These are phyloP conservation scores for Clavispora phyllophila DNA, from an alignment of 805 yeast species.

Conservation along the genomic window DNA sequence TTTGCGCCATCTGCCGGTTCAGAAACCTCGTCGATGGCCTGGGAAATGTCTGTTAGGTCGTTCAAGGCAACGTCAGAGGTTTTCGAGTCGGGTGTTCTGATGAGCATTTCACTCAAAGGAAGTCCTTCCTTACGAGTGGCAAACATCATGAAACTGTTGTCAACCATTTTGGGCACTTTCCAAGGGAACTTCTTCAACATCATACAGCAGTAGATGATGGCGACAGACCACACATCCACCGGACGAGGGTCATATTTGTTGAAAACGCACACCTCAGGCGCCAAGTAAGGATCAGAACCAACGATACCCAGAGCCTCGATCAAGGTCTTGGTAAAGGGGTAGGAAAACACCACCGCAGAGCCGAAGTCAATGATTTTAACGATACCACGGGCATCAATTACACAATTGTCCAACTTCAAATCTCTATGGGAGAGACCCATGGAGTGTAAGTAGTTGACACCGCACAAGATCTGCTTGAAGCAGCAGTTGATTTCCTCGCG, in stretches of 20 bases:
- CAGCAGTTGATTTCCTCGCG: conserved; percentile 79
- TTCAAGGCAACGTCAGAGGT: conserved; percentile 5
- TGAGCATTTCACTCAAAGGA: conserved; percentile 58
- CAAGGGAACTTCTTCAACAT: conserved; percentile 87
- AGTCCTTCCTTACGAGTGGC: conserved; percentile 63
- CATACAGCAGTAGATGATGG: conserved; percentile 91
- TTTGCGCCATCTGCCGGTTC: conserved; percentile 8
- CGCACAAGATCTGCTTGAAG: conserved; percentile 79
- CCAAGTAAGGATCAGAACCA: conserved; percentile 84
- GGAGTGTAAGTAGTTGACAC: conserved; percentile 73
- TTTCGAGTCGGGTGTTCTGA: conserved; percentile 38
- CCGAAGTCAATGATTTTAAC: conserved; percentile 92
- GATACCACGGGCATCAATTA: conserved; percentile 73
- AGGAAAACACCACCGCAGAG: conserved; percentile 84
- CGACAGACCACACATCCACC: conserved; percentile 90
- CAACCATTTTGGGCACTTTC: conserved; percentile 83
- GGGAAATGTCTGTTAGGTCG: conserved; percentile 17
- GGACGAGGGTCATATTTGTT: conserved; percentile 86
- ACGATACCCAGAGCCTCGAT: conserved; percentile 81
- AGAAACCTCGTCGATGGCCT: conserved; percentile 15
- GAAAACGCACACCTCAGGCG: conserved; percentile 87
- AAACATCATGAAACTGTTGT: conserved; percentile 77
- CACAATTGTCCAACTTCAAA: conserved; percentile 89
- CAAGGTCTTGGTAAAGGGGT: conserved; percentile 71
- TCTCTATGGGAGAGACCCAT: conserved; percentile 91